phyloP scores from a whole-genome alignment of 2,329 filamentous ascomycete genomes.

The Beauveria sp. region DNA sequence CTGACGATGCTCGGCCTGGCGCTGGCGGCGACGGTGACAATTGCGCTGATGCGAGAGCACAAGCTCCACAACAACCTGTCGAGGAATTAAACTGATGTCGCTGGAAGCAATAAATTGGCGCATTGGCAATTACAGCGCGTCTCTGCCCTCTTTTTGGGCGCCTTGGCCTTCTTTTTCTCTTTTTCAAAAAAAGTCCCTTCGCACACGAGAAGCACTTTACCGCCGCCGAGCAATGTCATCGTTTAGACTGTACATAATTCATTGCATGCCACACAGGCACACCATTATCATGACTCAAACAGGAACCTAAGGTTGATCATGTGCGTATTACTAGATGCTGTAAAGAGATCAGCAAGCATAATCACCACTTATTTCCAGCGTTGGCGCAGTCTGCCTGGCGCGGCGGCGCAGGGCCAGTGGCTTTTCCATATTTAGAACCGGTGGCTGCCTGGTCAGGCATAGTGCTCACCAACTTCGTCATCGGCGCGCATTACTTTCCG shows the following conservation, averaged over 20 bases:
- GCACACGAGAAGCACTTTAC: background rate
- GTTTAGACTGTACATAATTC: background rate
- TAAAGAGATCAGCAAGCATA: background rate
- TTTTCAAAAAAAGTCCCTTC: background rate
- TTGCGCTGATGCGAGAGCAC: conserved; percentile 70
- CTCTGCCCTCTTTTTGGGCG: background rate
- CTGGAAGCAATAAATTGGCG: background rate
- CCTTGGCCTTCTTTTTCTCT: too few relatives aligned
- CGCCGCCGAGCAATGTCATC: background rate
- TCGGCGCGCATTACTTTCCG: background rate
- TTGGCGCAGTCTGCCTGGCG: background rate
- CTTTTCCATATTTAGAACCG: conserved; percentile 1
- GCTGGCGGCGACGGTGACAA: conserved; percentile 50
- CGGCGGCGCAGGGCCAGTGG: background rate
- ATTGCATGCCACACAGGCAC: background rate
- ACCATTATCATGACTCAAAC: background rate
- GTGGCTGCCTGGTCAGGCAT: background rate
- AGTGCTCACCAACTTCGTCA: conserved; percentile 9
- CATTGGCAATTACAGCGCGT: background rate
- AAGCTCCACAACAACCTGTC: conserved; percentile 64
- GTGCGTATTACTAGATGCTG: background rate
- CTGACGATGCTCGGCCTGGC: conserved; percentile 58
- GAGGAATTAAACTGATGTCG: conserved; percentile 19
- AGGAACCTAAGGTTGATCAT: background rate
- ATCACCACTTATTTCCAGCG: background rate